phyloP scores from a whole-genome alignment of 768 basidiomycete species.

The Mycena maculata region DNA sequence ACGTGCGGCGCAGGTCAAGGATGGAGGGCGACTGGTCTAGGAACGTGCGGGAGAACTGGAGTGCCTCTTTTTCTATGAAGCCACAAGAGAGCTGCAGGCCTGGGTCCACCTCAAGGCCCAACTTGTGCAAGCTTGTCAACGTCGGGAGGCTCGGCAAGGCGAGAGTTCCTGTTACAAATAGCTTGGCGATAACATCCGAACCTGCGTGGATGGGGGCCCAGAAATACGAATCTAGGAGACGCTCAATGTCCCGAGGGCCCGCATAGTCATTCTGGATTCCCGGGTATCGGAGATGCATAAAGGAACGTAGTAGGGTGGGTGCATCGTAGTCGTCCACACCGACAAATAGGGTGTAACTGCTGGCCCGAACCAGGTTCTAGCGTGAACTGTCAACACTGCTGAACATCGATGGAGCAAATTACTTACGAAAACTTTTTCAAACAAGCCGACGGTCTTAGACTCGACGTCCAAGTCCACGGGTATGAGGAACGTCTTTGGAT shows the following conservation, averaged over 20 bases:
- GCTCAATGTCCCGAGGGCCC: background rate
- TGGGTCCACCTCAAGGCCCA: background rate
- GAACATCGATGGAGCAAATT: background rate
- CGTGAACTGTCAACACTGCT: background rate
- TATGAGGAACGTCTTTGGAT: too few relatives aligned
- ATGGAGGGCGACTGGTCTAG: background rate
- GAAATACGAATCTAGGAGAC: background rate
- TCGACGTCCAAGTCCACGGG: too few relatives aligned
- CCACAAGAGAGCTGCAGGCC: background rate
- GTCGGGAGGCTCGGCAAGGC: background rate
- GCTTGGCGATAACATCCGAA: conserved; percentile 2
- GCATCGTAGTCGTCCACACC: conserved; percentile 13
- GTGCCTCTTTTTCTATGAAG: background rate
- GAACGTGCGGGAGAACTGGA: background rate
- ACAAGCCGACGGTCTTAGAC: too few relatives aligned
- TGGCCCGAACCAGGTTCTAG: conserved; percentile 3
- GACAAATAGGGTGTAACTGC: conserved; percentile 6
- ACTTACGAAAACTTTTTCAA: background rate
- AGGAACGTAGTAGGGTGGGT: background rate
- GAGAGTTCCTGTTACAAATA: conserved; percentile 8
- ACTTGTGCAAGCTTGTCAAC: background rate
- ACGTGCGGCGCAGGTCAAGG: background rate
- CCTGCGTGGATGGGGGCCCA: conserved; percentile 4
- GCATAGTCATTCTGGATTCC: background rate
- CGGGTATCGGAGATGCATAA: background rate